These are phyloP conservation scores for Septoria linicola DNA, from an alignment of 2,329 filamentous ascomycete genomes.

Conservation along the genomic window DNA sequence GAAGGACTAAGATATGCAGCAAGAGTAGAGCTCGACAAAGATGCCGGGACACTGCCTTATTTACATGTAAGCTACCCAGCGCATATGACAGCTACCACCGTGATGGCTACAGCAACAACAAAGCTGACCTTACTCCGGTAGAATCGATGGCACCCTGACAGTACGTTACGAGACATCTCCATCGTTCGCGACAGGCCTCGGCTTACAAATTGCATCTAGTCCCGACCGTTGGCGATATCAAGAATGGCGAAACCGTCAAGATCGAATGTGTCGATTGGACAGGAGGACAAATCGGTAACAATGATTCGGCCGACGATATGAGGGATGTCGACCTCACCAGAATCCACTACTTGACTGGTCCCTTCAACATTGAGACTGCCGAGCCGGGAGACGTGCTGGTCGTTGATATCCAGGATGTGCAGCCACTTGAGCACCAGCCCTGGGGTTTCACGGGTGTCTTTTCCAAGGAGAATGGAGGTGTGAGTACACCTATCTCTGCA, in stretches of 20 bases:
- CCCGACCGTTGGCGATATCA: slow-evolving; percentile 69
- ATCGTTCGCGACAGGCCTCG: slow-evolving; percentile 3
- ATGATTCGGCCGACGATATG: slow-evolving; percentile 86
- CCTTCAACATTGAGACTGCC: slow-evolving; percentile 81
- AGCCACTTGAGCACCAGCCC: slow-evolving; percentile 78
- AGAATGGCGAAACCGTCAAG: slow-evolving; percentile 83
- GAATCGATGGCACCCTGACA: slow-evolving; percentile 93
- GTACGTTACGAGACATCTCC: slow-evolving; percentile 50
- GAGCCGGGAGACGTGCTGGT: slow-evolving; percentile 81
- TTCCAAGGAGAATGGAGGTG: slow-evolving; percentile 72
- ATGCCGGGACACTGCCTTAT: slow-evolving; percentile 65
- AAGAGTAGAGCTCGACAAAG: slow-evolving; percentile 70
- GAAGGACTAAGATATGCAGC: slow-evolving; percentile 67
- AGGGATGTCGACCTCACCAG: slow-evolving; percentile 79
- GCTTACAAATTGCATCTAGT: slow-evolving; percentile 54
- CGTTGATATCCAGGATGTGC: slow-evolving; percentile 89
- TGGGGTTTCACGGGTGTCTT: slow-evolving; percentile 93
- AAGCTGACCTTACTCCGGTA: slow-evolving; percentile 38
- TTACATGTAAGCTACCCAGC: slow-evolving; percentile 24
- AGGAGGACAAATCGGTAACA: slow-evolving; percentile 77
- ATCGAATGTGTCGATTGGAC: slow-evolving; percentile 86
- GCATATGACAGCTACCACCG: slow-evolving; percentile 21
- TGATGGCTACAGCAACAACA: slow-evolving; percentile 7
- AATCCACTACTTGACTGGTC: slow-evolving; percentile 85
- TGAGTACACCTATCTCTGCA: not conserved